Evolutionary conservation across 805 yeast species (phyloP), one percentile per base, ranked within the genome.

Genomic region (Nakazawaea pomicola): DNA sequence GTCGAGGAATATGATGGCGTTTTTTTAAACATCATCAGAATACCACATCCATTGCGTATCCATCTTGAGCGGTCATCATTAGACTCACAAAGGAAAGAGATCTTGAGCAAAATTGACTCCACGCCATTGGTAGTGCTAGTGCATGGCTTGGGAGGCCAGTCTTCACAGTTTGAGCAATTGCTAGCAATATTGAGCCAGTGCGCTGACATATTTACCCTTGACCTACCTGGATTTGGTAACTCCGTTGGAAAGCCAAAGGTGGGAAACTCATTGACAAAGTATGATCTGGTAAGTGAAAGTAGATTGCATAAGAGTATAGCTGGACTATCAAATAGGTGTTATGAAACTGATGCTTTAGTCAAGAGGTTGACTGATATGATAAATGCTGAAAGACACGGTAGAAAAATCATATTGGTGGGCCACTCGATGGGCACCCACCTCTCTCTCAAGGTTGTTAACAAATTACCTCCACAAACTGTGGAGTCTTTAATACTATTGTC

Each of bases 101-200:
- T 32, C 6, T 19, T 55, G 38, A 48, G 51, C 9, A 68, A 70
- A 43, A 59, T 77, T 29, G 58, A 67, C 18, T 65, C 65, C 11
- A 54, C 78, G 30, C 95, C 95, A 0, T 63, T 80, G 2, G 58
- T 83, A 5, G 60, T 87, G 2, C 75, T 88, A 43, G 55, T 90
- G 15, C 97, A 89, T 63, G 98, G 98, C 0, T 60, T 91, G 16
- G 98, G 97, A 1, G 98, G 98, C 2, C 91, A 81, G 51, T 65
- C 85, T 55, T 76, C 87, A 17, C 96, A 89, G 57, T 90, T 90
- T 57, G 93, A 85, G 52, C 79, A 82, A 1, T 62, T 86, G 29
- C 61, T 86, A 56, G 80, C 78, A 20, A 65, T 76, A 38, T 74
- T 85, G 49, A 64, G 82, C 25, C 78, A 75, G 48, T 73, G 79